phyloP scores from a whole-genome alignment of 2,329 filamentous ascomycete species.

The Diaporthe citriasiana region DNA sequence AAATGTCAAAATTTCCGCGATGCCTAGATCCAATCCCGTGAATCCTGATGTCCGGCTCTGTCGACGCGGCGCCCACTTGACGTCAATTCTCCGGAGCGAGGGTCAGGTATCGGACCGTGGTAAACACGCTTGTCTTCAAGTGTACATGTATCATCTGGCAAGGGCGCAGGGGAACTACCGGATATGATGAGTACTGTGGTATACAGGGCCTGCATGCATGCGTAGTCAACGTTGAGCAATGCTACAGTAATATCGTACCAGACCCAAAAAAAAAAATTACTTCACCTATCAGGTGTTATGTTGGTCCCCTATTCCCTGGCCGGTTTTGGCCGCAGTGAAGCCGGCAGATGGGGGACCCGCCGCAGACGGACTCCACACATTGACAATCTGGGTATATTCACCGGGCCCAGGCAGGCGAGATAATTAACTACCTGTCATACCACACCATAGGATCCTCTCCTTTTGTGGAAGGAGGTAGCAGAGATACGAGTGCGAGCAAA shows the following conservation, averaged over 20 bases:
- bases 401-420: slow-evolving; percentile 7
- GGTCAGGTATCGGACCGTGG: neutral
- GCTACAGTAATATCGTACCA: slow-evolving; percentile 21
- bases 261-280: slow-evolving; percentile 13
- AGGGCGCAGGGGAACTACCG: neutral
- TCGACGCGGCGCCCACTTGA: neutral
- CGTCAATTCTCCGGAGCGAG: neutral
- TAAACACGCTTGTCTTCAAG: slow-evolving; percentile 8
- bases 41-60: neutral
- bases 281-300: slow-evolving; percentile 25
- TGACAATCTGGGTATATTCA: slow-evolving; percentile 34
- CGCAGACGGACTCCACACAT: slow-evolving; percentile 11
- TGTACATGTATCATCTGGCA: slow-evolving; percentile 16
- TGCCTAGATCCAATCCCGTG: neutral
- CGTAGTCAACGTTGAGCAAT: neutral
- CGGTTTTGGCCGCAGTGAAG: slow-evolving; percentile 8
- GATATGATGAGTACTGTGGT: neutral
- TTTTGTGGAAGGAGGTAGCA: slow-evolving; percentile 26
- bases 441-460: slow-evolving; percentile 24
- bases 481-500: neutral
- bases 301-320: slow-evolving; percentile 19
- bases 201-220: neutral
- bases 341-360: slow-evolving; percentile 22
- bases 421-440: neutral
- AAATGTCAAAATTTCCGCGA: neutral